Conservation (phyloP, 208 protist genomes). For the Leishmania braziliensis region DNA sequence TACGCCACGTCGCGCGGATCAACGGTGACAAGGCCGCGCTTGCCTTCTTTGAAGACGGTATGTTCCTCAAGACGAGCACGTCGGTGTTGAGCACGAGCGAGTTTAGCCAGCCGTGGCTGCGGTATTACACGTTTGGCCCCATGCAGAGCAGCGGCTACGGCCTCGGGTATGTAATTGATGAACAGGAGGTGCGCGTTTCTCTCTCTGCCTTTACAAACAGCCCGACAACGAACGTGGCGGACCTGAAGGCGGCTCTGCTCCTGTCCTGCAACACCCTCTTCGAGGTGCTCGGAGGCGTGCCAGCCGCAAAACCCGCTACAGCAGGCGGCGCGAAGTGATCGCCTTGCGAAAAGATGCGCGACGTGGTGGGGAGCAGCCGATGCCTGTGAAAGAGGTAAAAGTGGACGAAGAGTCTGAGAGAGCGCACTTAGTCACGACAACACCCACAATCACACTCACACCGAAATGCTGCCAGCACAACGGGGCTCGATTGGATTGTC, state of each 20-base stretch:
- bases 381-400: not conserved
- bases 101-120: slow-evolving; percentile 73
- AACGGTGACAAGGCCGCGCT: slow-evolving; percentile 69
- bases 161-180: slow-evolving; percentile 91
- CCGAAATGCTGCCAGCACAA: not conserved
- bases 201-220: slow-evolving; percentile 85
- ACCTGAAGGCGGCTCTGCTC: slow-evolving; percentile 42
- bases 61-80: slow-evolving; percentile 54
- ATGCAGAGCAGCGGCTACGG: slow-evolving; percentile 88
- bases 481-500: not conserved
- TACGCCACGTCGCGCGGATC: slow-evolving; percentile 73
- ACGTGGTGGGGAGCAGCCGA: not conserved
- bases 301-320: slow-evolving; percentile 1
- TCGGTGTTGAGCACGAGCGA: slow-evolving; percentile 70
- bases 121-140: slow-evolving; percentile 88
- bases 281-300: slow-evolving; percentile 11
- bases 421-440: not conserved
- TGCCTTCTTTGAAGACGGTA: slow-evolving; percentile 82
- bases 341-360: not conserved
- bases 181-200: slow-evolving; percentile 82
- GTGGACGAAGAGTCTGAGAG: not conserved
- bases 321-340: not conserved
- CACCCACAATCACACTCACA: not conserved
- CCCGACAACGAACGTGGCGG: slow-evolving; percentile 64
- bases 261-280: slow-evolving; percentile 30